Base-by-base conservation (phyloP, 805 yeast species). In the Yarrowia keelungensis region DNA sequence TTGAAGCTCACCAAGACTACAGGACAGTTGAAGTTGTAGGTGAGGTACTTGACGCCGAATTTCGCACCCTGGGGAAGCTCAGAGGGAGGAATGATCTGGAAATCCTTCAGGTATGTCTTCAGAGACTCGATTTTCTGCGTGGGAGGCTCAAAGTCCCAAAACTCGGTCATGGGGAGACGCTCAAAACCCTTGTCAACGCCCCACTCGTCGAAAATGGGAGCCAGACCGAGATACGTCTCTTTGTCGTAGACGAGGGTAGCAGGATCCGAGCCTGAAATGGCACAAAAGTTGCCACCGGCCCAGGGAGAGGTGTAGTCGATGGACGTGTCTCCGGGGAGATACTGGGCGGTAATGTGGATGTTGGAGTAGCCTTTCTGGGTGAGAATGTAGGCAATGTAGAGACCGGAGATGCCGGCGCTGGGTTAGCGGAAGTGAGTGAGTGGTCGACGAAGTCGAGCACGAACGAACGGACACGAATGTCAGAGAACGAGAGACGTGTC, bases 11-110 rank as follows among this genome's bases (percentile, higher is more conserved):
- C 74, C 49, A 89, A 76, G 74, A 89, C 88, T 54, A 80, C 77
- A 0, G 94, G 93, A 73, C 92, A 85, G 76, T 89, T 87, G 82
- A 90, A 89, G 75, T 87, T 87, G 89, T 89, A 89, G 2, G 91
- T 82, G 15, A 80, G 79, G 75, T 84, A 87, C 32, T 50, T 59
- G 62, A 88, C 82, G 12, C 92, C 96, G 73, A 77, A 87, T 10
- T 72, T 80, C 2, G 80, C 85, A 0, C 89, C 90, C 10, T 72
- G 73, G 5, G 89, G 89, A 42, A 88, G 75, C 41, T 82, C 79
- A 0, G 71, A 72, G 7, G 72, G 47, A 10, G 80, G 75, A 19
- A 88, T 69, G 1, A 79, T 74, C 65, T 74, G 69, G 73, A 81
- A 84, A 54, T 86, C 86, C 32, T 81, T 79, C 71, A 89, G 75